These are phyloP conservation scores for Anisodus acutangulus DNA, from an alignment of 257 asterid genomes.

Conservation along the genomic window DNA sequence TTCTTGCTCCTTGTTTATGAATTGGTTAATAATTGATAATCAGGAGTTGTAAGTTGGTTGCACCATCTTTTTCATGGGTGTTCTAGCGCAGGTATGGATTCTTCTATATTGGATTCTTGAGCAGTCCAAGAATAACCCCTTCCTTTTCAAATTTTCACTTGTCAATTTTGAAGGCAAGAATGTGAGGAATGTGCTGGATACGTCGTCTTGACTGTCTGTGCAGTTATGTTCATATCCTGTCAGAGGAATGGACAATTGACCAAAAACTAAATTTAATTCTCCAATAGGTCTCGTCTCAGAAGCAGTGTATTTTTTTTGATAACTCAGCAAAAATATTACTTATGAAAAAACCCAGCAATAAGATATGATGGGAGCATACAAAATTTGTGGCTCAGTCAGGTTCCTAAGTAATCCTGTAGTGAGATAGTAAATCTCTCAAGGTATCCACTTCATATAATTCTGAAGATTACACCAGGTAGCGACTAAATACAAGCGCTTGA, in stretches of 20 bases:
- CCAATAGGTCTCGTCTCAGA: neutral
- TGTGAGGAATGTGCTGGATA: neutral
- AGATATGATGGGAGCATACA: neutral
- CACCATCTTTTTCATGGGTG: neutral
- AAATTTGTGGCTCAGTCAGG: neutral
- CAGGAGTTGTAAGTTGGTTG: neutral
- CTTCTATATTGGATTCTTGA: neutral
- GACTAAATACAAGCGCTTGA: slow-evolving; percentile 2
- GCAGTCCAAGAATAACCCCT: neutral
- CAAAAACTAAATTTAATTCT: neutral
- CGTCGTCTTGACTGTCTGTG: neutral
- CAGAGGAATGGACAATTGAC: neutral
- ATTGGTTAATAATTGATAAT: neutral
- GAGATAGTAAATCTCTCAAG: neutral
- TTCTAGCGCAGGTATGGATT: neutral
- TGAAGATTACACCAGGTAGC: neutral
- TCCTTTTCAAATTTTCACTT: neutral
- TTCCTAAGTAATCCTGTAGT: neutral
- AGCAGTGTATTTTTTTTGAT: neutral
- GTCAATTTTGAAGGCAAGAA: neutral
- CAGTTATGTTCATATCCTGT: neutral
- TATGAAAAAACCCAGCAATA: neutral
- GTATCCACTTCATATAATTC: neutral
- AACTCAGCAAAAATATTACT: neutral
- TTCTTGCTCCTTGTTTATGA: neutral